Evolutionary conservation across 73 alveolate genomes (phyloP), one percentile per base, ranked within the genome.

Genomic region (Paramecium caudatum): DNA sequence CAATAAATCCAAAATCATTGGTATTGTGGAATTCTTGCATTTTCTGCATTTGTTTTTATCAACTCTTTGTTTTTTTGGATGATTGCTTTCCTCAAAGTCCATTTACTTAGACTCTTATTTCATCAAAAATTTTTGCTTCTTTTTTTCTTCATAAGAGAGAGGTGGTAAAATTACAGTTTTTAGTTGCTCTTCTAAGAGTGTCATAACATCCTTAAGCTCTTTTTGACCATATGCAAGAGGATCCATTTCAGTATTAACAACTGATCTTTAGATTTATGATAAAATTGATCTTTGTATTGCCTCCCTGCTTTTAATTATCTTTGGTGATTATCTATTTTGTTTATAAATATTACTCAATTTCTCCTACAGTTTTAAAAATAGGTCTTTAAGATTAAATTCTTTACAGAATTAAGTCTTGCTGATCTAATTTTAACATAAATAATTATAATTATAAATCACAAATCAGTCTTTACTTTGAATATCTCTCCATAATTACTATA

Each of bases 41-140:
- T 27, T 43, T 9, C 88, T 74, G 43, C 88, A 74, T 8, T 74
- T 74, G 47, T 74, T 74, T 43, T 74, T 74, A 45, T 74, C 88
- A 3, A 74, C 88, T 23, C 88, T 74, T 23, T 74, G 43, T 74
- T 74, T 74, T 17, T 74, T 74, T 41, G 43, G 47, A 65, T 65
- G 83, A 15, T 33, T 65, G 32, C 49, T 65, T 33, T 65, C 88
- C 8, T 74, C 88, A 37, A 41, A 27, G 21, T 74, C 88, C 7
- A 5, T n/a, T 37, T 43, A 41, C 21, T 74, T 45, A 12, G 88
- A 45, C 16, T 74, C 88, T 41, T 37, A 74, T 74, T 74, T 74
- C 13, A 39, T 55, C 46, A 23, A 74, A 21, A 21, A 39, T 74
- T 74, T 74, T 70, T 39, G 15, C 16, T 37, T 41, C 32, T 74